Evolutionary conservation across 75 land plant species (phyloP).

Genomic region (Pseudotsuga menziesii): DNA sequence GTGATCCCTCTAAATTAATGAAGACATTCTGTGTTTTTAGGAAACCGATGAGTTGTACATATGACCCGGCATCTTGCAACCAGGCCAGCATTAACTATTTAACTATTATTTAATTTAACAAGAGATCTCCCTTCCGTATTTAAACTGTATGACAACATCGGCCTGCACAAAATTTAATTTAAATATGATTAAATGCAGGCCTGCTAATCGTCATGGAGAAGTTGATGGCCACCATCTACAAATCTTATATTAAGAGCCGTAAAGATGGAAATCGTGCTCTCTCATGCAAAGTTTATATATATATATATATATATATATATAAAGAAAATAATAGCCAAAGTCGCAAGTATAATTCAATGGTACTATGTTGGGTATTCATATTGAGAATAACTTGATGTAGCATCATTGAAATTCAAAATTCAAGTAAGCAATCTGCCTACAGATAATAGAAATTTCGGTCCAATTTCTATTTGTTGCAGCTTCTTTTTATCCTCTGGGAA

Average conservation of each 20-base stretch:
- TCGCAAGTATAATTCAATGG: neutral
- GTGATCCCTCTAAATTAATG: no score
- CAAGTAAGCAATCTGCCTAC: neutral
- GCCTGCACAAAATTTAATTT: no score
- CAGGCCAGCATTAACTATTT: no score
- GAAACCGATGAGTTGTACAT: no score
- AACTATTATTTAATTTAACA: no score
- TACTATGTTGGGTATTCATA: no score
- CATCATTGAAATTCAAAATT: neutral
- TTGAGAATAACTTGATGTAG: neutral
- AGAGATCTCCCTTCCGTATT: no score
- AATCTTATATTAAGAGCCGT: neutral
- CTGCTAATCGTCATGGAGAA: neutral
- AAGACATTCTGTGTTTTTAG: no score
- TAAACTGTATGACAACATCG: no score
- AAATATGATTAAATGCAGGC: neutral
- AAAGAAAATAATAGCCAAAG: neutral
- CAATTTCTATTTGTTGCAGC: neutral
- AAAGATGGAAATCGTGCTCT: neutral
- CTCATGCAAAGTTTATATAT: neutral
- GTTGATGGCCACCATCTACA: neutral
- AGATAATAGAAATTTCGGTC: neutral
- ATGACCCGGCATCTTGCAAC: no score
- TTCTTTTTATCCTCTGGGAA: neutral
- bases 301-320: neutral